Evolutionary conservation across 139 green algal species (phyloP).

Genomic region (Picochlorum costavermella): DNA sequence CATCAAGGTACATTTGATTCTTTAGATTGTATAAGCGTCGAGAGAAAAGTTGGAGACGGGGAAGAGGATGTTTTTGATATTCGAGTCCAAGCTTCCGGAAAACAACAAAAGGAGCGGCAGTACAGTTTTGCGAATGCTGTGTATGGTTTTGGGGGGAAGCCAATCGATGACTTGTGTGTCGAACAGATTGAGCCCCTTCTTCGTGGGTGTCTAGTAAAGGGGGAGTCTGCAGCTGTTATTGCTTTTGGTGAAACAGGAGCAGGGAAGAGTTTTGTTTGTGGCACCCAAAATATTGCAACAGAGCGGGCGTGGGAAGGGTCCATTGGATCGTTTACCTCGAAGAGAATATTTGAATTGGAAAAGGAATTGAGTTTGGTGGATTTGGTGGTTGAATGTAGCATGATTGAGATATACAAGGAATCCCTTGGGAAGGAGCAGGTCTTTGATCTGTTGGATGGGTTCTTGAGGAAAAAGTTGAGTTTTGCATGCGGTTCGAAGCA

Average conservation of each 20-base stretch:
- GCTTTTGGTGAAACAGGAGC: conserved; percentile 20
- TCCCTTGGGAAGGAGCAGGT: conserved; percentile 3
- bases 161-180: neutral
- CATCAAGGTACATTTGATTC: neutral
- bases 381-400: conserved; percentile 6
- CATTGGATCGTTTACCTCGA: conserved; percentile 8
- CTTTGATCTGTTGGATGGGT: conserved; percentile 7
- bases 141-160: conserved; percentile 1
- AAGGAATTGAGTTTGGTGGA: conserved; percentile 4
- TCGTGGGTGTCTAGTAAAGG: neutral
- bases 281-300: conserved; percentile 7
- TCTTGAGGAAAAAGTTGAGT: neutral
- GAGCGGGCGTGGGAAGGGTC: conserved; percentile 1
- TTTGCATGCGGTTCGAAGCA: neutral
- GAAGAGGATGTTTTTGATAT: neutral
- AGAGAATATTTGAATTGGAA: conserved; percentile 15
- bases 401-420: conserved; percentile 23
- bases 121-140: conserved; percentile 1
- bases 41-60: neutral
- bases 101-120: neutral
- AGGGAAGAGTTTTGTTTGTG: conserved; percentile 19
- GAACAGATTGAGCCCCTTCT: conserved; percentile 7
- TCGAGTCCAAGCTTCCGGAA: neutral
- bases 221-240: conserved; percentile 7
- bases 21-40: neutral